Conservation (phyloP, 2,329 filamentous ascomycete species). For the Fusarium miscanthi region DNA sequence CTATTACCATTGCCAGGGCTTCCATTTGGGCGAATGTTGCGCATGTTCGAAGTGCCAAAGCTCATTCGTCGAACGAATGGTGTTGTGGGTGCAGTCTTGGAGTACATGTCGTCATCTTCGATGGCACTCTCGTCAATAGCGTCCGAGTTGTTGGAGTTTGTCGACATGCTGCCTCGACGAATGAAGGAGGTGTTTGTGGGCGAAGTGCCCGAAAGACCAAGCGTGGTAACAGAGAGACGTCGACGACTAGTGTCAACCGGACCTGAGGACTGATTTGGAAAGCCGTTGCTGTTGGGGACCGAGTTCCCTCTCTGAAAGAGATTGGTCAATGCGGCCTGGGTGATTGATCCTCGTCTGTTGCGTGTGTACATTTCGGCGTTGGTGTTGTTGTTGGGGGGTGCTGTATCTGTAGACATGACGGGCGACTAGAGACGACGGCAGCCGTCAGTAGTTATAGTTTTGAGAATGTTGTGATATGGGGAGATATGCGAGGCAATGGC, state of each 20-base stretch:
- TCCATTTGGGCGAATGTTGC: slow-evolving; percentile 62
- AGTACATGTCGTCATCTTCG: slow-evolving; percentile 72
- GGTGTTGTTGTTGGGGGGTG: slow-evolving; percentile 44
- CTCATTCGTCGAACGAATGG: slow-evolving; percentile 89
- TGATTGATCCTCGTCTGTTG: slow-evolving; percentile 67
- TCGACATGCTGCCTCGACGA: slow-evolving; percentile 76
- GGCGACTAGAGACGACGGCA: slow-evolving; percentile 30
- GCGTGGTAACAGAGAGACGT: slow-evolving; percentile 78
- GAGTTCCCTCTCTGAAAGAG: slow-evolving; percentile 70
- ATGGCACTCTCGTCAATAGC: slow-evolving; percentile 78
- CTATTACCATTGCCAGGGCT: slow-evolving; percentile 74
- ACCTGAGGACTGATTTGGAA: slow-evolving; percentile 53
- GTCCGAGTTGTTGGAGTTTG: slow-evolving; percentile 66
- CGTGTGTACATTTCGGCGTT: slow-evolving; percentile 55
- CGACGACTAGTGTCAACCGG: slow-evolving; percentile 70
- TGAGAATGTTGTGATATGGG: slow-evolving; percentile 41
- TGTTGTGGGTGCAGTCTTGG: slow-evolving; percentile 72
- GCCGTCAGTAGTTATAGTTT: slow-evolving; percentile 44
- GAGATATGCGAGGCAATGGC: slow-evolving; percentile 39
- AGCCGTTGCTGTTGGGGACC: slow-evolving; percentile 56
- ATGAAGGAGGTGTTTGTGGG: slow-evolving; percentile 68
- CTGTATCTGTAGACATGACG: slow-evolving; percentile 52
- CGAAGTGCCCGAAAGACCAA: slow-evolving; percentile 78
- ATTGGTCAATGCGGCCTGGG: slow-evolving; percentile 66
- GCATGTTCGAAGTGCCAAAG: slow-evolving; percentile 84